phyloP scores from a whole-genome alignment of 2,329 filamentous ascomycete genomes.

The Fusarium keratoplasticum region DNA sequence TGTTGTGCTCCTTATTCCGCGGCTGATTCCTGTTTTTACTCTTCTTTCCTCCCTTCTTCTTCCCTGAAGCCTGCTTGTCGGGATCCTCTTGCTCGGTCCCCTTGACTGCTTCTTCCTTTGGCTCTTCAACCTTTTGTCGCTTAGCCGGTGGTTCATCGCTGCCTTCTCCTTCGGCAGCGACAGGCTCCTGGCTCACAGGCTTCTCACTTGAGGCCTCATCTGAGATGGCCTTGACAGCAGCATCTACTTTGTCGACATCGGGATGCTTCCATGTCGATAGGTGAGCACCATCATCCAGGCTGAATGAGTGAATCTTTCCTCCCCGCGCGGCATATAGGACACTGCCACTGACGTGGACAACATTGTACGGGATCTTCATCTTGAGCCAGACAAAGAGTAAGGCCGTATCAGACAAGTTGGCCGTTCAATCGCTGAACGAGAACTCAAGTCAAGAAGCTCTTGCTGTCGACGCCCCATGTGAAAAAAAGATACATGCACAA shows the following conservation, averaged over 20 bases:
- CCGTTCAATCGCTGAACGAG: constrained; percentile 14
- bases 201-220: constrained; percentile 21
- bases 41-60: constrained; percentile 45
- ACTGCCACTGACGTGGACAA: constrained; percentile 65
- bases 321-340: constrained; percentile 81
- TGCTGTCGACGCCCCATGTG: constrained; percentile 16
- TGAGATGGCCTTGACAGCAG: constrained; percentile 41
- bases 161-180: constrained; percentile 27
- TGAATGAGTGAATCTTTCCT: constrained; percentile 76
- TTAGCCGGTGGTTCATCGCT: constrained; percentile 51
- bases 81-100: constrained; percentile 32
- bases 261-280: constrained; percentile 72
- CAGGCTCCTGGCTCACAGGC: constrained; percentile 8
- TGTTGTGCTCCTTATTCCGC: constrained; percentile 32
- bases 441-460: constrained; percentile 34
- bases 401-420: constrained; percentile 4
- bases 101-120: constrained; percentile 34
- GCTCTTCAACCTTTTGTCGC: constrained; percentile 48
- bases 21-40: constrained; percentile 45
- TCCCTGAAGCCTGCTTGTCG: constrained; percentile 28
- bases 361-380: constrained; percentile 74
- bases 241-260: constrained; percentile 50
- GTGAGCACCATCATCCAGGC: constrained; percentile 65
- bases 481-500: constrained; percentile 51
- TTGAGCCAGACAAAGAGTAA: constrained; percentile 9